Percentiles rank a stretch among this genome's conserved stretches.
These are phyloP conservation scores for Oryza rufipogon DNA, from an alignment of 176 grass and related monocot genomes.

Conservation along the genomic window DNA sequence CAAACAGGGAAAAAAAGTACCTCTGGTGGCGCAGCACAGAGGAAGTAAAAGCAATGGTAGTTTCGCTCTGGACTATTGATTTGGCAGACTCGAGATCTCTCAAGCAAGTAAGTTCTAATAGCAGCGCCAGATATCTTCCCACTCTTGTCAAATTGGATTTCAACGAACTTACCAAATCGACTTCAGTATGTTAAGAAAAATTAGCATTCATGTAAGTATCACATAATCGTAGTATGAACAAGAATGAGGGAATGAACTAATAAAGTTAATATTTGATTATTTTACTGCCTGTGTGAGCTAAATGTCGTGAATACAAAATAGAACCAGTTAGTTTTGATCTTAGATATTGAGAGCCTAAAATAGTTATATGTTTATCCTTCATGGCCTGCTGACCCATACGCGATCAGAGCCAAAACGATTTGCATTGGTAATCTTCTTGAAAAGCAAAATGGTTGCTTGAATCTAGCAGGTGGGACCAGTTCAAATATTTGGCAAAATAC, in stretches of 20 bases:
- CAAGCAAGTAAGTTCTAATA: conserved; percentile 97
- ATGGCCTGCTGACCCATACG: background rate
- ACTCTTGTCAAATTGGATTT: conserved; percentile 93
- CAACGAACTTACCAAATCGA: conserved; percentile 99
- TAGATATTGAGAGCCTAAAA: background rate
- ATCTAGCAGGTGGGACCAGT: background rate
- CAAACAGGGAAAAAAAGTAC: conserved; percentile 36
- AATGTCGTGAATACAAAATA: conserved; percentile 3
- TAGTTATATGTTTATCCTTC: background rate
- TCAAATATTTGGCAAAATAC: background rate
- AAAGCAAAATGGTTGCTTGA: background rate
- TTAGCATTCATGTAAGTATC: conserved; percentile 33
- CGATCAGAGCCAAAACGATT: background rate
- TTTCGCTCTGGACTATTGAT: conserved; percentile 94
- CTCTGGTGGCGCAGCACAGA: conserved; percentile 85
- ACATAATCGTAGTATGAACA: conserved; percentile 19
- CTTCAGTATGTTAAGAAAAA: conserved; percentile 52
- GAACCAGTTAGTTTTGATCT: background rate
- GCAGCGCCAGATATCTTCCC: conserved; percentile 97
- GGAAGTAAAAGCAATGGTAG: conserved; percentile 97
- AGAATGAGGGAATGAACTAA: conserved; percentile 29
- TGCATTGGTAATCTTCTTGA: background rate
- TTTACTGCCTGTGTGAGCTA: conserved; percentile 11
- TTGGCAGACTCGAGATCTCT: conserved; percentile 97
- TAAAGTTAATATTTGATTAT: conserved; percentile 1